phyloP scores from a whole-genome alignment of 139 green algal species.

The Medakamo hakoo region DNA sequence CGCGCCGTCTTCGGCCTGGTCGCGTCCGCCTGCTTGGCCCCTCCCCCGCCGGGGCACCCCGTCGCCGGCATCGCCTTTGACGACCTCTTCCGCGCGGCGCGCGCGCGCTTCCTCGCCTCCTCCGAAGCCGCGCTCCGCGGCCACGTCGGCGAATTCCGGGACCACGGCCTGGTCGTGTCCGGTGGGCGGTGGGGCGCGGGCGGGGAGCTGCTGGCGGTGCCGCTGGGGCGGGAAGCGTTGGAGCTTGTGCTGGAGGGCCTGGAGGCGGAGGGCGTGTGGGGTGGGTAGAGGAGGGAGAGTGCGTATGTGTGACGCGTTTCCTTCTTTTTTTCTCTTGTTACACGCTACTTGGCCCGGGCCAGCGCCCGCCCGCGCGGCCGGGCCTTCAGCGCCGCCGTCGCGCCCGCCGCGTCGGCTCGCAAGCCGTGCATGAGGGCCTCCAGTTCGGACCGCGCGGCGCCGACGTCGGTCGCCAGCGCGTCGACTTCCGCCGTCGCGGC shows the following conservation, averaged over 20 bases:
- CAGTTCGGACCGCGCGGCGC: too few species aligned
- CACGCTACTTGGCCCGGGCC: too few species aligned
- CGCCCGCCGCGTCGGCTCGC: too few species aligned
- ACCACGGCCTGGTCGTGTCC: background rate
- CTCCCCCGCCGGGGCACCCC: too few species aligned
- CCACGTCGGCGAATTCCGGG: background rate
- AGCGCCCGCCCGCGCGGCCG: too few species aligned
- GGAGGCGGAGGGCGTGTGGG: too few species aligned
- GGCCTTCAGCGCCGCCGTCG: too few species aligned
- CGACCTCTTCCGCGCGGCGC: background rate
- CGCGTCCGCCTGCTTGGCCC: background rate
- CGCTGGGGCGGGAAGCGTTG: background rate
- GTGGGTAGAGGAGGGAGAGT: background rate
- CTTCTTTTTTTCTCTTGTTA: too few species aligned
- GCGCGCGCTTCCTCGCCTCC: background rate
- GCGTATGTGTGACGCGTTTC: too few species aligned
- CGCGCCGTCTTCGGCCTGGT: background rate
- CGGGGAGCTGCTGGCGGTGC: background rate
- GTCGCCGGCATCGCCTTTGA: background rate
- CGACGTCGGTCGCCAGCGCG: background rate
- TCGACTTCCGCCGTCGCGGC: background rate
- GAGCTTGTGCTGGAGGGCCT: background rate
- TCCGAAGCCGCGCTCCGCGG: background rate
- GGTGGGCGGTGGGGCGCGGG: too few species aligned
- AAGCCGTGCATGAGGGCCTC: too few species aligned